Percentiles rank a stretch among this genome's conserved stretches.
These are phyloP conservation scores for Borealophlyctis nickersoniae DNA, from an alignment of 192 early-diverging fungal genomes.

Conservation along the genomic window DNA sequence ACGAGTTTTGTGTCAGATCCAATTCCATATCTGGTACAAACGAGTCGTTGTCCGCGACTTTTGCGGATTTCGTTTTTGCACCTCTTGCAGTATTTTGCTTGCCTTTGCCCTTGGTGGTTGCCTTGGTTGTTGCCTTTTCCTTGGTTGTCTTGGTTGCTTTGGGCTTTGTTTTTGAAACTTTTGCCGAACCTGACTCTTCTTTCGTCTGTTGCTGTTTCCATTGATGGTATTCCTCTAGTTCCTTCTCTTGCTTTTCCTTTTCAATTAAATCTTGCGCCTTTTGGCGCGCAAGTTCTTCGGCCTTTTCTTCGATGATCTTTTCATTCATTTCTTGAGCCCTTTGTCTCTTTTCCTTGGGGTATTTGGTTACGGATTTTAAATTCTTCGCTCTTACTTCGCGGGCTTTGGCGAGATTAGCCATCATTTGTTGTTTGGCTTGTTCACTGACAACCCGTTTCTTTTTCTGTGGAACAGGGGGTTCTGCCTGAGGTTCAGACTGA, in stretches of 20 bases:
- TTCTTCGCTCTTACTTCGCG: not conserved
- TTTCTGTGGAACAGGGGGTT: not conserved
- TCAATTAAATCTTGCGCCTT: not conserved
- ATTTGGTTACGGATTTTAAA: not conserved
- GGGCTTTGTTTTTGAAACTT: not conserved
- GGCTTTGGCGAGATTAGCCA: not conserved
- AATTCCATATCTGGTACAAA: not conserved
- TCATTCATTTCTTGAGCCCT: not conserved
- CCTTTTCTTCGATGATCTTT: not conserved
- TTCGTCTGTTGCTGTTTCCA: not conserved
- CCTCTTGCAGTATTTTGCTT: no score
- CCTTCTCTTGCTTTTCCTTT: not conserved
- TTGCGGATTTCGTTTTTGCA: not conserved
- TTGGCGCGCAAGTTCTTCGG: not conserved
- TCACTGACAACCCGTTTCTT: not conserved
- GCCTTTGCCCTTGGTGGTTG: no score
- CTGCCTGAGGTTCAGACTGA: not conserved
- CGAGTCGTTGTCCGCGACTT: no score
- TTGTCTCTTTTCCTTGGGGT: not conserved
- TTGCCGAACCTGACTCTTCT: no score
- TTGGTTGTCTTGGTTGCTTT: not conserved
- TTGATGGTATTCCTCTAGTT: not conserved
- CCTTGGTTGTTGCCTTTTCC: not conserved
- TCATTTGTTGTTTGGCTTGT: not conserved
- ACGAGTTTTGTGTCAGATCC: no score